Percentiles rank a stretch among this genome's conserved stretches.
These are phyloP conservation scores for Lactarius sp. DNA, from an alignment of 768 basidiomycete species.

Conservation along the genomic window DNA sequence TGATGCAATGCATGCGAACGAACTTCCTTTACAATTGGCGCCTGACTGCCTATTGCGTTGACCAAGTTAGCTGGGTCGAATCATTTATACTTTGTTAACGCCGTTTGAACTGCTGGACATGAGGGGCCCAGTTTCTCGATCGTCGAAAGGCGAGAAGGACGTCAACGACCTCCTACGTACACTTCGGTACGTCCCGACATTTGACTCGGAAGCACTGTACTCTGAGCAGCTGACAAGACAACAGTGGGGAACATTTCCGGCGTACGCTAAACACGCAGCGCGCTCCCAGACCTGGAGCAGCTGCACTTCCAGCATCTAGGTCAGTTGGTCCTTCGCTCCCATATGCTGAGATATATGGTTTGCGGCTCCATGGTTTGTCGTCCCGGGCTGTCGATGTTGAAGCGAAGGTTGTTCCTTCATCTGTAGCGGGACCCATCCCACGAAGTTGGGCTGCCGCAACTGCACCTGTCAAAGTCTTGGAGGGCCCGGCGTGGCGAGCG, in stretches of 20 bases:
- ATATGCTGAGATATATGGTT: constrained; percentile 23
- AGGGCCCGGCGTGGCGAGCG: constrained; percentile 45
- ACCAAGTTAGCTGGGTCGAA: background rate
- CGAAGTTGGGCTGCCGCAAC: constrained; percentile 49
- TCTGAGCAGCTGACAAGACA: constrained; percentile 10
- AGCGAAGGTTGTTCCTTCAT: background rate
- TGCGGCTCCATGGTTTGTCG: background rate
- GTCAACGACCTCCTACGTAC: constrained; percentile 50
- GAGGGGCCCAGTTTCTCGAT: background rate
- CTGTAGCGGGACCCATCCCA: constrained; percentile 35
- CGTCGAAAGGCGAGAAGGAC: constrained; percentile 12
- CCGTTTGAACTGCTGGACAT: background rate
- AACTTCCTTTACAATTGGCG: background rate
- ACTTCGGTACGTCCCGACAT: constrained; percentile 39
- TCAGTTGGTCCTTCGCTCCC: constrained; percentile 19
- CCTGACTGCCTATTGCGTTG: background rate
- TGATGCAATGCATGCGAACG: constrained; percentile 18
- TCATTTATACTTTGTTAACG: background rate
- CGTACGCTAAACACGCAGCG: constrained; percentile 51
- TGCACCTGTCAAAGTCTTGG: constrained; percentile 30
- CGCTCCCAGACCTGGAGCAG: constrained; percentile 14
- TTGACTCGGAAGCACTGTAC: background rate
- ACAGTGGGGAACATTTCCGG: constrained; percentile 68
- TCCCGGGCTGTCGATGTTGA: constrained; percentile 4
- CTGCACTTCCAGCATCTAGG: background rate